Percentiles rank a stretch among this genome's conserved stretches.
phyloP scores from a whole-genome alignment of 176 grass and related monocot genomes.

The Carex pumila region DNA sequence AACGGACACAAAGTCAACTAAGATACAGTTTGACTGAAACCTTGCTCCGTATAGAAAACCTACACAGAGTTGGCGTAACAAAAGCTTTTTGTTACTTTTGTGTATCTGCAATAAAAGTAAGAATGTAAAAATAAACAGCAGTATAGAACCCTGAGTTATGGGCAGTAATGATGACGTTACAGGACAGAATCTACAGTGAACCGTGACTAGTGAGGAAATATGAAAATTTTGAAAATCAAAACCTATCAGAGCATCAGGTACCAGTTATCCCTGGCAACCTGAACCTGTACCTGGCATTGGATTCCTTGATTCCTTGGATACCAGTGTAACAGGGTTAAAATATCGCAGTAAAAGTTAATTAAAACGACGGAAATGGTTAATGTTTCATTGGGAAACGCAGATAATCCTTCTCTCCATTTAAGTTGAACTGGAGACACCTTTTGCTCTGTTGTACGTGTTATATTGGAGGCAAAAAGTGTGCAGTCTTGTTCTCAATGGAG shows the following conservation, averaged over 20 bases:
- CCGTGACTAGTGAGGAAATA: neutral
- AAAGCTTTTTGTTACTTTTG: neutral
- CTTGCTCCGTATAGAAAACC: neutral
- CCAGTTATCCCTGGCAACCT: neutral
- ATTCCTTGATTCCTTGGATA: constrained; percentile 23
- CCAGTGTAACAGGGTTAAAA: neutral
- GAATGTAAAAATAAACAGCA: neutral
- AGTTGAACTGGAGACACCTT: neutral
- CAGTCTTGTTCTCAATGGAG: neutral
- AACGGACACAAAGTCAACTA: neutral
- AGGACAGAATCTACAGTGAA: neutral
- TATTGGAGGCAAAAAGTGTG: neutral
- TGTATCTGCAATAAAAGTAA: neutral
- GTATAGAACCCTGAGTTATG: neutral
- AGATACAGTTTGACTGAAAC: neutral
- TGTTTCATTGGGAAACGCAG: neutral
- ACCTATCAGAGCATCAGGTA: neutral
- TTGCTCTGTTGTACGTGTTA: neutral
- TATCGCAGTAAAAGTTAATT: constrained; percentile 8
- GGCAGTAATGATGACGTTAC: neutral
- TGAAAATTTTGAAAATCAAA: neutral
- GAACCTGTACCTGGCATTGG: neutral
- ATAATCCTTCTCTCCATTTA: neutral
- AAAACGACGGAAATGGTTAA: neutral
- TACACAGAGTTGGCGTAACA: neutral